Evolutionary conservation across 2,329 filamentous ascomycete species (phyloP).

Genomic region (Plectosphaerella sp.): DNA sequence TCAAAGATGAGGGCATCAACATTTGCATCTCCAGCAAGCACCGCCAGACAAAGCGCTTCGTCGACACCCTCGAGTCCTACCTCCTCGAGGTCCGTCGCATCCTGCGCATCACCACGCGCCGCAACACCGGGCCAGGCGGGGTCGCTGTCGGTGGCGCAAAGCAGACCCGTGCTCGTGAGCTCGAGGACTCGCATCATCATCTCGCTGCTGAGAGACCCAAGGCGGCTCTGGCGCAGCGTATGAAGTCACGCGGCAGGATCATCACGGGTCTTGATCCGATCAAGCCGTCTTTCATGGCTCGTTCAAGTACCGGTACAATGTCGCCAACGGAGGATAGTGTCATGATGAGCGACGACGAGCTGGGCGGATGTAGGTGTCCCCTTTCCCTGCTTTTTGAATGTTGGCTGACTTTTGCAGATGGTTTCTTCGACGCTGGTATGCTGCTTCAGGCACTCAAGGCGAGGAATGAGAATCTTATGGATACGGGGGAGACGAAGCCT

Average conservation of each 20-base stretch:
- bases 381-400: conserved; percentile 6
- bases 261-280: conserved; percentile 55
- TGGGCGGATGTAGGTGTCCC: conserved; percentile 80
- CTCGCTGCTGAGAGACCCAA: conserved; percentile 22
- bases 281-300: conserved; percentile 21
- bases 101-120: conserved; percentile 60
- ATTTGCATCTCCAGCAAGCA: conserved; percentile 95
- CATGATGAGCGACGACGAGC: conserved; percentile 72
- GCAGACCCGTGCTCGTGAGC: conserved; percentile 49
- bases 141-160: conserved; percentile 28
- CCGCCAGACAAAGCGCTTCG: conserved; percentile 83
- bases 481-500: conserved; percentile 42
- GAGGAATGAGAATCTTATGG: conserved; percentile 50
- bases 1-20: conserved; percentile 87
- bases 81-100: conserved; percentile 86
- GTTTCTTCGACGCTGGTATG: conserved; percentile 97
- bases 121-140: conserved; percentile 13
- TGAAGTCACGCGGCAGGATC: conserved; percentile 70
- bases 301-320: conserved; percentile 44
- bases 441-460: conserved; percentile 82
- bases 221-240: conserved; percentile 29
- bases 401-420: conserved; percentile 56
- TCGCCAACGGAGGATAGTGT: conserved; percentile 66
- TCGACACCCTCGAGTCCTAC: conserved; percentile 87
- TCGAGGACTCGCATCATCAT: conserved; percentile 27